These are phyloP conservation scores for Annulohypoxylon moriforme DNA, from an alignment of 495 filamentous ascomycete genomes.

Conservation along the genomic window DNA sequence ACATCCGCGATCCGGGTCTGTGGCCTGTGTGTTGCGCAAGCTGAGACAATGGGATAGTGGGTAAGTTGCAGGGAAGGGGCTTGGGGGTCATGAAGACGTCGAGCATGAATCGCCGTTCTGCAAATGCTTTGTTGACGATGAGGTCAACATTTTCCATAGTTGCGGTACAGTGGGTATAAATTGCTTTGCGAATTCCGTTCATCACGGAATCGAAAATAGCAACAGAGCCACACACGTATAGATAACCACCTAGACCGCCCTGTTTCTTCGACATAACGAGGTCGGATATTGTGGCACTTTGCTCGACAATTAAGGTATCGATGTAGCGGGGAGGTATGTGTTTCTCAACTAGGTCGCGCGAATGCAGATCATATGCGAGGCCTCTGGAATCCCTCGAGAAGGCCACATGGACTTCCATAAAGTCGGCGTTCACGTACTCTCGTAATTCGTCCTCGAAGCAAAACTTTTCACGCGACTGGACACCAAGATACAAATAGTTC, in stretches of 20 bases:
- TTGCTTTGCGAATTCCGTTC: constrained; percentile 61
- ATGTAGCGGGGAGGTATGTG: constrained; percentile 64
- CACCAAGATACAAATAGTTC: constrained; percentile 63
- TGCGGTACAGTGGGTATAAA: constrained; percentile 61
- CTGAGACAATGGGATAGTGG: constrained; percentile 60
- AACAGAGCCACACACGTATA: constrained; percentile 65
- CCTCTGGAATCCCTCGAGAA: constrained; percentile 62
- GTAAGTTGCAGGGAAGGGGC: constrained; percentile 59
- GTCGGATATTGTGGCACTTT: constrained; percentile 59
- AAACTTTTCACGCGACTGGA: constrained; percentile 63
- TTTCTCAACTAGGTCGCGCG: constrained; percentile 57
- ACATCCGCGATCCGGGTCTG: constrained; percentile 59
- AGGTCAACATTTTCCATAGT: constrained; percentile 59
- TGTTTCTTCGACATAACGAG: constrained; percentile 65
- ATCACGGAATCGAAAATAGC: constrained; percentile 65
- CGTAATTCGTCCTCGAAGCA: constrained; percentile 63
- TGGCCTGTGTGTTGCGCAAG: constrained; percentile 62
- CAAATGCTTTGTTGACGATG: constrained; percentile 62
- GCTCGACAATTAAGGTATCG: constrained; percentile 60
- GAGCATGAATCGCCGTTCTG: constrained; percentile 64
- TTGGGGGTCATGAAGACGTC: constrained; percentile 67
- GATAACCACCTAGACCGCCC: constrained; percentile 61
- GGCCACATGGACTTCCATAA: constrained; percentile 61
- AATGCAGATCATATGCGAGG: constrained; percentile 55
- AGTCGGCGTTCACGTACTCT: constrained; percentile 58